These are phyloP conservation scores for Tuber brumale DNA, from an alignment of 495 filamentous ascomycete genomes.

Conservation along the genomic window DNA sequence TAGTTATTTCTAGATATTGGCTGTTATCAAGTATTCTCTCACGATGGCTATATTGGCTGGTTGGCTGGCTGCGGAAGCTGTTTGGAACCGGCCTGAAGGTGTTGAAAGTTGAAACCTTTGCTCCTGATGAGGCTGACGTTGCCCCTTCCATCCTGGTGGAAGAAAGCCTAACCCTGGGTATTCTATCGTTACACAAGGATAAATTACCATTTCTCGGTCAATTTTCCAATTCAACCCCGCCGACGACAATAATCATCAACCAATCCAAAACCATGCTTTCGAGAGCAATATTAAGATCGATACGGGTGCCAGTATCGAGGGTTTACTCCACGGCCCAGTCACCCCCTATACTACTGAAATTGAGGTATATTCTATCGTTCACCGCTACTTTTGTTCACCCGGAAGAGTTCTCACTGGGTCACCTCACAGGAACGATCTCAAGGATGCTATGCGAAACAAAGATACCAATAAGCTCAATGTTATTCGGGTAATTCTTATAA, in stretches of 20 bases:
- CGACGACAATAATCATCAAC: background rate
- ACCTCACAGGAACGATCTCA: conserved; percentile 50
- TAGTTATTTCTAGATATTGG: conserved; percentile 1
- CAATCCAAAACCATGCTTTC: conserved; percentile 14
- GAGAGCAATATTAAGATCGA: conserved; percentile 12
- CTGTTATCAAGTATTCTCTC: background rate
- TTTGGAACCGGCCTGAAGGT: conserved; percentile 6
- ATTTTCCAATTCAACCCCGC: conserved; percentile 1
- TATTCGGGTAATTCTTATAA: conserved; percentile 43
- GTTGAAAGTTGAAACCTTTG: background rate
- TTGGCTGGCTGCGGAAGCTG: background rate
- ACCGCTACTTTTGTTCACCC: background rate
- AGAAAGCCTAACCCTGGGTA: conserved; percentile 5
- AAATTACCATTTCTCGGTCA: background rate
- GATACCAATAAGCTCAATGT: conserved; percentile 51
- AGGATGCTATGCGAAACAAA: conserved; percentile 56
- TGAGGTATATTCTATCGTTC: conserved; percentile 37
- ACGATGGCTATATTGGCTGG: background rate
- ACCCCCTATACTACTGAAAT: conserved; percentile 43
- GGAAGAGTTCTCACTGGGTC: background rate
- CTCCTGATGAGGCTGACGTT: conserved; percentile 20
- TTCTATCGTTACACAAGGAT: conserved; percentile 4
- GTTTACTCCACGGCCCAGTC: conserved; percentile 29
- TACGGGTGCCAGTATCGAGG: conserved; percentile 12
- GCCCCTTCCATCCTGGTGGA: background rate